These are phyloP conservation scores for Fonsecaea monophora DNA, from an alignment of 2,329 filamentous ascomycete species.

Conservation along the genomic window DNA sequence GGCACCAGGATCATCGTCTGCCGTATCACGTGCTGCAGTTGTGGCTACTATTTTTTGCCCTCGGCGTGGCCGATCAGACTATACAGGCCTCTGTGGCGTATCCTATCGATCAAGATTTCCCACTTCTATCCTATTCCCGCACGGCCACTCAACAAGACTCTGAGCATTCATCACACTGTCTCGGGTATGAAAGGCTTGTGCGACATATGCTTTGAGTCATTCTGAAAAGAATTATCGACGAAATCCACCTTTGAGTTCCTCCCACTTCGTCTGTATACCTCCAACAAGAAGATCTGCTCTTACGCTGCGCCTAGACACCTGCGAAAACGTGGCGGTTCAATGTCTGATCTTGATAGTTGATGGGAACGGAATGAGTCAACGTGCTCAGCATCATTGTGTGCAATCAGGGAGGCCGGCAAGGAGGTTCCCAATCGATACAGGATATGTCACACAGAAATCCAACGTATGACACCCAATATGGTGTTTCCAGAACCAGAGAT, in stretches of 20 bases:
- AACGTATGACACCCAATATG: constrained; percentile 32
- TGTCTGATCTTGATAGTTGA: constrained; percentile 6
- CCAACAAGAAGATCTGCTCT: neutral
- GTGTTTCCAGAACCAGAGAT: constrained; percentile 32
- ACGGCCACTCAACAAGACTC: constrained; percentile 1
- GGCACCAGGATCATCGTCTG: constrained; percentile 5
- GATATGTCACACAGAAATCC: constrained; percentile 35
- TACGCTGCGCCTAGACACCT: neutral
- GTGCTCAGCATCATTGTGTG: constrained; percentile 10
- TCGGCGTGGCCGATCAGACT: constrained; percentile 27
- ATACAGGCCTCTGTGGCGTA: constrained; percentile 31
- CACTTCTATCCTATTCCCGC: constrained; percentile 12
- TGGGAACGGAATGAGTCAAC: constrained; percentile 27
- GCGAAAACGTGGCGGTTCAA: neutral
- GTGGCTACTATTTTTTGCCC: constrained; percentile 26
- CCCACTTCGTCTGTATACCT: neutral
- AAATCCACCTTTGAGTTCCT: constrained; percentile 8
- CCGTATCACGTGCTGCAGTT: constrained; percentile 27
- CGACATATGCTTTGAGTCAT: constrained; percentile 17
- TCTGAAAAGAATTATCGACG: constrained; percentile 12
- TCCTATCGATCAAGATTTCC: constrained; percentile 16
- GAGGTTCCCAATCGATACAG: constrained; percentile 11
- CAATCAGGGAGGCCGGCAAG: constrained; percentile 24
- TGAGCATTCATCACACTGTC: constrained; percentile 20
- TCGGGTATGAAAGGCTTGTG: constrained; percentile 29